Percentiles rank a stretch among this genome's conserved stretches.
These are phyloP conservation scores for Paspalum vaginatum DNA, from an alignment of 176 grass and related monocot species.

Conservation along the genomic window DNA sequence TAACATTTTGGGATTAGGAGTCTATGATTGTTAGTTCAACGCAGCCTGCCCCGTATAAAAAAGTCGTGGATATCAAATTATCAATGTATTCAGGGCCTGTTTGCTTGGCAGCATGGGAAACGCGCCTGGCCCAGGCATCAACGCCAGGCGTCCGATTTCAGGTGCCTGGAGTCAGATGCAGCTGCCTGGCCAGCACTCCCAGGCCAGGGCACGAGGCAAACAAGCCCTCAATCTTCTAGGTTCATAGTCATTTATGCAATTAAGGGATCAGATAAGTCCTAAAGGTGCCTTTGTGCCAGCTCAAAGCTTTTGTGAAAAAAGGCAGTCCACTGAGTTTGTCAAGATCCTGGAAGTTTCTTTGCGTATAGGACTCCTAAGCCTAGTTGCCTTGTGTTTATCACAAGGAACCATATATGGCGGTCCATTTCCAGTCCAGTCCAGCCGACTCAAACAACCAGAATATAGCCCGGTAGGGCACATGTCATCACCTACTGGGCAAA, in stretches of 20 bases:
- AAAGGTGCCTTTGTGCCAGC: conserved; percentile 9
- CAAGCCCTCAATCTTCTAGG: conserved; percentile 1
- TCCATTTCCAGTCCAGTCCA: not conserved
- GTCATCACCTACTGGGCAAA: not conserved
- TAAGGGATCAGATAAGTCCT: not conserved
- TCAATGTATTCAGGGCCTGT: too few relatives aligned
- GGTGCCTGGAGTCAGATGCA: too few relatives aligned
- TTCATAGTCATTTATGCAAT: not conserved
- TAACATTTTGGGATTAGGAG: not conserved
- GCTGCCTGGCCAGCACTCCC: too few relatives aligned
- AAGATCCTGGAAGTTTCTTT: conserved; percentile 1
- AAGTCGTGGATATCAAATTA: not conserved
- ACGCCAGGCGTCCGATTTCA: too few relatives aligned
- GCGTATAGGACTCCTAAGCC: not conserved
- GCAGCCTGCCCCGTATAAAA: not conserved
- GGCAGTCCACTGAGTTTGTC: not conserved
- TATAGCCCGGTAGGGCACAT: not conserved
- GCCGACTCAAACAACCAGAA: not conserved
- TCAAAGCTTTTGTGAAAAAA: conserved; percentile 21
- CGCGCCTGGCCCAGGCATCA: too few relatives aligned
- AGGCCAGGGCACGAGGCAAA: too few relatives aligned
- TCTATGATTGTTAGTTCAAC: not conserved
- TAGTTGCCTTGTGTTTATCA: not conserved
- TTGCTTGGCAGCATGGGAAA: too few relatives aligned
- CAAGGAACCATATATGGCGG: not conserved